Base-by-base conservation (phyloP, 768 basidiomycete genomes). In the Podaxis carcinomalis region DNA sequence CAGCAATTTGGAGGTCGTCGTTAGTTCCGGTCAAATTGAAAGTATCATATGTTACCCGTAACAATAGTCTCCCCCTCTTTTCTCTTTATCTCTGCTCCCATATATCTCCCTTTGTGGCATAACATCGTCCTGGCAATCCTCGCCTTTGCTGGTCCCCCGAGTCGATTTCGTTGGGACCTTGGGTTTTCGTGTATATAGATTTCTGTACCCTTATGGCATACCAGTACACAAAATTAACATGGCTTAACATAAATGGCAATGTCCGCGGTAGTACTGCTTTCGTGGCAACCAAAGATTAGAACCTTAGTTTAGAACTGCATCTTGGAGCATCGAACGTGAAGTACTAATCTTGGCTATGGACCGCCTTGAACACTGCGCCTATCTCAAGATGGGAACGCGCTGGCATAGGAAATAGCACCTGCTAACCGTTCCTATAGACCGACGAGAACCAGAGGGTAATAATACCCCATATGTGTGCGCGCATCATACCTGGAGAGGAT, bases 111-210 rank as follows among this genome's bases (percentile, higher is more conserved):
- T 27, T 53, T 53, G 52, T 39, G 35, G 10, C n/a, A 37, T 39
- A 54, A 54, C 25, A 44, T 9, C 25, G 21, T 53, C n/a, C 23
- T 39, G n/a, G 36, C 11, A 11, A 5, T 19, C 52, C 46, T 57
- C 13, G 4, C 13, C 11, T 46, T 57, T 28, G 4, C 44, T 13
- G 19, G 5, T 27, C 28, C 56, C 21, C 10, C 42, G 42, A 56
- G 35, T 56, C 36, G 55, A 56, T 44, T 46, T 49, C 44, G 40
- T 32, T 32, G 7, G 28, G 7, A 32, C 28, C 9, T 56, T 9
- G 44, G 56, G 46, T 19, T 36, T 32, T n/a, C 35, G 36, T 57
- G 56, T 57, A 57, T 7, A 57, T 57, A 57, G 56, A 57, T 27
- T 47, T 9, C 19, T 57, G 52, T 57, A 49, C 23, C 1, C 46